Evolutionary conservation across 176 grass and related monocot species (phyloP).

Genomic region (Puya raimondii): DNA sequence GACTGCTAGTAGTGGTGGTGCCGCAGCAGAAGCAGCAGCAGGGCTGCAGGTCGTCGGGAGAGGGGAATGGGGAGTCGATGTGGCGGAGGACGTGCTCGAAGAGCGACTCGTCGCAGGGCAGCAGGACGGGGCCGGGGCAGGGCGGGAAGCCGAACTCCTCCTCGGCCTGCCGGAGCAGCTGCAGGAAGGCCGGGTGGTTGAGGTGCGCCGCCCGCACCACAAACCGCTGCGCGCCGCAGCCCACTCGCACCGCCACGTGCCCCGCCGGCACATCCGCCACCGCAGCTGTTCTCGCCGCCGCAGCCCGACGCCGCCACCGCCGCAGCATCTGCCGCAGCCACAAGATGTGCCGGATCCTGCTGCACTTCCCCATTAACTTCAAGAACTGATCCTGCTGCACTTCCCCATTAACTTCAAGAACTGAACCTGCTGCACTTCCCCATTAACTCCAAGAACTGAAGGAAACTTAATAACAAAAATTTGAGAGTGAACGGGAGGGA

Average conservation of each 20-base stretch:
- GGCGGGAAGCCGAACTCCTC: conserved; percentile 76
- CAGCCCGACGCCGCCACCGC: conserved; percentile 58
- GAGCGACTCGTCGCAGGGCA: conserved; percentile 79
- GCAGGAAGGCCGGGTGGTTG: conserved; percentile 77
- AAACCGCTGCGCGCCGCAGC: conserved; percentile 57
- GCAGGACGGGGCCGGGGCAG: conserved; percentile 43
- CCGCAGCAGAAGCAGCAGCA: too few species aligned
- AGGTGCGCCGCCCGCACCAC: conserved; percentile 73
- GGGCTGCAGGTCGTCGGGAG: conserved; percentile 54
- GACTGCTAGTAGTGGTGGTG: conserved; percentile 16
- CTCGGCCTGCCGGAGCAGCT: conserved; percentile 74
- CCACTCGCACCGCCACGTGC: conserved; percentile 74
- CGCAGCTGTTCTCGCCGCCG: conserved; percentile 25
- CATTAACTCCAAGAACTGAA: not conserved
- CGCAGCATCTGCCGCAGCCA: conserved; percentile 64
- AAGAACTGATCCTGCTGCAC: not conserved
- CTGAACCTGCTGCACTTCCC: not conserved
- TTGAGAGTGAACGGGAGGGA: not conserved
- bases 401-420: too few species aligned
- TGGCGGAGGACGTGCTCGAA: conserved; percentile 73
- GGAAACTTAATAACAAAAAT: not conserved
- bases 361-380: conserved; percentile 87
- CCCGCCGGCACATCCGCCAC: conserved; percentile 42
- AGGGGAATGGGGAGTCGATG: conserved; percentile 42
- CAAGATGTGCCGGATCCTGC: conserved; percentile 74